Conservation (phyloP, 495 filamentous ascomycete genomes). For the Pseudomonodictys pantanalensis region DNA sequence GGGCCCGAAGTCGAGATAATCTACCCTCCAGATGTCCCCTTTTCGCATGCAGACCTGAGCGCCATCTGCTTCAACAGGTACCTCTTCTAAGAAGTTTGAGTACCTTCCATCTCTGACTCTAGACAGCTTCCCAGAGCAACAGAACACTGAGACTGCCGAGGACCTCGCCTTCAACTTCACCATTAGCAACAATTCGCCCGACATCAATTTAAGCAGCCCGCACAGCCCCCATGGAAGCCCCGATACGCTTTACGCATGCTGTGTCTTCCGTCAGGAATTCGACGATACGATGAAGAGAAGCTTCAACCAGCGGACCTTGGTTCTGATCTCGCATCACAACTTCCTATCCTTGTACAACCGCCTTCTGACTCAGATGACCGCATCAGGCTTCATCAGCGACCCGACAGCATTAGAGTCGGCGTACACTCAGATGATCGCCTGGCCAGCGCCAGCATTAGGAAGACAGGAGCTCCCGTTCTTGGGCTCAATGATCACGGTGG, state of each 20-base stretch:
- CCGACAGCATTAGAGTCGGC: conserved; percentile 34
- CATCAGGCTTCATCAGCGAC: conserved; percentile 30
- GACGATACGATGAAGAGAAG: conserved; percentile 37
- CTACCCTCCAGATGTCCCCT: conserved; percentile 37
- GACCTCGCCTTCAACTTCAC: conserved; percentile 39
- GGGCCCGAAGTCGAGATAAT: conserved; percentile 40
- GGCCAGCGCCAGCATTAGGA: conserved; percentile 36
- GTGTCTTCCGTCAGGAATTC: conserved; percentile 39
- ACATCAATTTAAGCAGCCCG: conserved; percentile 31
- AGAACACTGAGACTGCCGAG: conserved; percentile 35
- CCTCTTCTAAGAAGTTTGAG: no score
- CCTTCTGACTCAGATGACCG: conserved; percentile 35
- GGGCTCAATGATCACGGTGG: conserved; percentile 33
- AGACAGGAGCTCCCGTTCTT: conserved; percentile 37
- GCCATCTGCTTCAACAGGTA: conserved; percentile 41
- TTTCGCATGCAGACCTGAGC: conserved; percentile 34
- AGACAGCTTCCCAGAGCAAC: conserved; percentile 38
- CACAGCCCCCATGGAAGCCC: conserved; percentile 35
- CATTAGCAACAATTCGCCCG: conserved; percentile 38
- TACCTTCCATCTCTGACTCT: conserved; percentile 4
- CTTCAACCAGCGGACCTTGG: conserved; percentile 38
- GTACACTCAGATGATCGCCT: conserved; percentile 33
- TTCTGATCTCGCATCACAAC: conserved; percentile 36
- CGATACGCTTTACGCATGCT: conserved; percentile 29
- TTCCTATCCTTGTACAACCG: conserved; percentile 36